phyloP scores from a whole-genome alignment of 306 rosid genomes.

The Sindora glabra region DNA sequence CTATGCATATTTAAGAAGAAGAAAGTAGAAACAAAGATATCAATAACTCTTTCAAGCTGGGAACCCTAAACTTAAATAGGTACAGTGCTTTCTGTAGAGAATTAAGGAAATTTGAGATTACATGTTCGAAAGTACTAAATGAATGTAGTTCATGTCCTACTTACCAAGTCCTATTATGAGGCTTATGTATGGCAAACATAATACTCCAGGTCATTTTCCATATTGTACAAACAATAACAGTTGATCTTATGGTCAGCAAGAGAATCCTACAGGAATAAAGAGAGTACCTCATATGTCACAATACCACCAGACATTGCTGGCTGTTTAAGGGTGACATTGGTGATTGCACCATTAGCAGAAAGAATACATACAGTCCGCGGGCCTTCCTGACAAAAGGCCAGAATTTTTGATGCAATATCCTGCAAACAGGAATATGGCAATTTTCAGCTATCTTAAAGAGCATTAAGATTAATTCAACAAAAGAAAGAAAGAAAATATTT shows the following conservation, averaged over 20 bases:
- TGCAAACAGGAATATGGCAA: conserved; percentile 19
- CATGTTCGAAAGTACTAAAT: background rate
- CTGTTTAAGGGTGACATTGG: conserved; percentile 57
- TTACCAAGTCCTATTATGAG: background rate
- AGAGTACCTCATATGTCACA: conserved; percentile 55
- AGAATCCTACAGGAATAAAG: background rate
- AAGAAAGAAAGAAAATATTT: background rate
- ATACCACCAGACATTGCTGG: conserved; percentile 34
- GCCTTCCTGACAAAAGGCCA: conserved; percentile 53
- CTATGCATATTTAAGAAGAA: background rate
- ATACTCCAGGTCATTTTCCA: background rate
- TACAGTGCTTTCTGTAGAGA: too few relatives aligned
- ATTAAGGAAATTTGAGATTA: background rate
- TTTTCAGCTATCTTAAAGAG: background rate
- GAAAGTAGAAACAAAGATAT: background rate
- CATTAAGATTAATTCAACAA: background rate
- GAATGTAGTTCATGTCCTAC: background rate
- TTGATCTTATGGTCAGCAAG: background rate
- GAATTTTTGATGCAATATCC: conserved; percentile 62
- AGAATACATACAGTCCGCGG: conserved; percentile 57
- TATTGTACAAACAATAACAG: background rate
- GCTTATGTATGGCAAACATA: background rate
- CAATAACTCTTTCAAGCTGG: too few relatives aligned
- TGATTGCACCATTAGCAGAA: conserved; percentile 62
- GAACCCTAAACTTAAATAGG: too few relatives aligned